phyloP scores from a whole-genome alignment of 768 basidiomycete genomes.

The Trametes maxima region DNA sequence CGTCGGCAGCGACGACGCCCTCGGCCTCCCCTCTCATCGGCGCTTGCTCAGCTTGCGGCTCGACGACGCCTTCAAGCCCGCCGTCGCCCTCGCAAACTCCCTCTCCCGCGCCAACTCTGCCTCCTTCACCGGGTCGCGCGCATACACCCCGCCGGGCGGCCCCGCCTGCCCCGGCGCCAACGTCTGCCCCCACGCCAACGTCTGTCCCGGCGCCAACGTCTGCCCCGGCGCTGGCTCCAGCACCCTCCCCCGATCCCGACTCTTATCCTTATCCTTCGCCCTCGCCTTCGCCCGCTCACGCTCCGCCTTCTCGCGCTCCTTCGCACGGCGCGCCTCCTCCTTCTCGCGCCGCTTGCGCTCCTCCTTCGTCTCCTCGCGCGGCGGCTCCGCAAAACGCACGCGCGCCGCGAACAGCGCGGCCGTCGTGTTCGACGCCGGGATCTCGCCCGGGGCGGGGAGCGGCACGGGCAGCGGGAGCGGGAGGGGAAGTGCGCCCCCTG shows the following conservation, averaged over 20 bases:
- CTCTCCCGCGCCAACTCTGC: constrained; percentile 21
- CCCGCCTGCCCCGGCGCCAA: background rate
- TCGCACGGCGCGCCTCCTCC: constrained; percentile 18
- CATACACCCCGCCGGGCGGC: constrained; percentile 11
- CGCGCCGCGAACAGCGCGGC: constrained; percentile 29
- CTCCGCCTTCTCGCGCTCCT: constrained; percentile 22
- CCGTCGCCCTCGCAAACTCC: constrained; percentile 15
- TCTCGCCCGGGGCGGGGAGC: constrained; percentile 2
- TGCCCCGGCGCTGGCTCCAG: constrained; percentile 9
- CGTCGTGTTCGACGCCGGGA: constrained; percentile 22
- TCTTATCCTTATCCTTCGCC: constrained; percentile 8
- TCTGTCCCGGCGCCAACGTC: constrained; percentile 1
- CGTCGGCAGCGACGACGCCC: background rate
- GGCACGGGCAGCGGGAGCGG: constrained; percentile 3
- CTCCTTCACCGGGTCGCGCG: constrained; percentile 16
- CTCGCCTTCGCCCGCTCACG: constrained; percentile 13
- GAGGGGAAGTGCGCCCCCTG: background rate
- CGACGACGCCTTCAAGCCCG: constrained; percentile 10
- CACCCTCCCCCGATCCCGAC: background rate
- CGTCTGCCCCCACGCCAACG: constrained; percentile 3
- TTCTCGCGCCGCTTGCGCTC: constrained; percentile 16
- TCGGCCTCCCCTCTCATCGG: constrained; percentile 16
- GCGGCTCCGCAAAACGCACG: constrained; percentile 20
- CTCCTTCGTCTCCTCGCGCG: constrained; percentile 21
- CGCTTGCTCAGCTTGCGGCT: constrained; percentile 32